Conservation (phyloP, 163 green algal species). For the Picocystis sp. region DNA sequence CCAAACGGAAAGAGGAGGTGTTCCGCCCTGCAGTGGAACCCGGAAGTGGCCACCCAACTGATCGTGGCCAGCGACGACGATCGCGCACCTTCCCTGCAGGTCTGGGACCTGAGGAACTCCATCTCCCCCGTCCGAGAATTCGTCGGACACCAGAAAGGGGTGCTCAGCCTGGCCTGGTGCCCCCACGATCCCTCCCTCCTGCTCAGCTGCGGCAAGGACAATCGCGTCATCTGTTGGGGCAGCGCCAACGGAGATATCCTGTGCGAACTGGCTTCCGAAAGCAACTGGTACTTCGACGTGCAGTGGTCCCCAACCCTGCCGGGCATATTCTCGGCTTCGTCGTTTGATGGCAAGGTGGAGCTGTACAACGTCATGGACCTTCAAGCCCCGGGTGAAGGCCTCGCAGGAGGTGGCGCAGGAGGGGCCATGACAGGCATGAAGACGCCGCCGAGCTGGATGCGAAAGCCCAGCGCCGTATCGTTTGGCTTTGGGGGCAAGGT, state of each 20-base stretch:
- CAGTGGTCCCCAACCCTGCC: slow-evolving; percentile 67
- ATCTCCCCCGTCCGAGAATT: slow-evolving; percentile 57
- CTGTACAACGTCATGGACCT: slow-evolving; percentile 33
- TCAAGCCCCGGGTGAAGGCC: not conserved
- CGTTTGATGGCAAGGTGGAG: slow-evolving; percentile 63
- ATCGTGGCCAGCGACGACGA: slow-evolving; percentile 91
- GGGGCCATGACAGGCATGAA: slow-evolving; percentile 32
- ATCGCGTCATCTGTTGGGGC: slow-evolving; percentile 86
- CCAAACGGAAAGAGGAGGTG: slow-evolving; percentile 37
- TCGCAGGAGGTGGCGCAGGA: slow-evolving; percentile 26
- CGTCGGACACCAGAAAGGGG: slow-evolving; percentile 43
- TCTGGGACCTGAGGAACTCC: slow-evolving; percentile 94
- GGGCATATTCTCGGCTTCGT: slow-evolving; percentile 71
- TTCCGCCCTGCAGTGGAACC: slow-evolving; percentile 79
- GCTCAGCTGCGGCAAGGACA: slow-evolving; percentile 77
- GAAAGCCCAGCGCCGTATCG: slow-evolving; percentile 38
- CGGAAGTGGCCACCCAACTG: slow-evolving; percentile 75
- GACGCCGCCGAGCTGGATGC: slow-evolving; percentile 68
- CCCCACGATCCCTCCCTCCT: slow-evolving; percentile 67
- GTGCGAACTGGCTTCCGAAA: slow-evolving; percentile 44
- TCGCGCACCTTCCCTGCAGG: slow-evolving; percentile 64
- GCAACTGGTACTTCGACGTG: slow-evolving; percentile 82
- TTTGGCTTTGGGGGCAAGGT: slow-evolving; percentile 88
- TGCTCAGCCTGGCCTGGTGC: slow-evolving; percentile 82
- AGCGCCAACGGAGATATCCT: slow-evolving; percentile 32